Base-by-base conservation (phyloP, 2,329 filamentous ascomycete species). In the Colletotrichum orchidophilum region DNA sequence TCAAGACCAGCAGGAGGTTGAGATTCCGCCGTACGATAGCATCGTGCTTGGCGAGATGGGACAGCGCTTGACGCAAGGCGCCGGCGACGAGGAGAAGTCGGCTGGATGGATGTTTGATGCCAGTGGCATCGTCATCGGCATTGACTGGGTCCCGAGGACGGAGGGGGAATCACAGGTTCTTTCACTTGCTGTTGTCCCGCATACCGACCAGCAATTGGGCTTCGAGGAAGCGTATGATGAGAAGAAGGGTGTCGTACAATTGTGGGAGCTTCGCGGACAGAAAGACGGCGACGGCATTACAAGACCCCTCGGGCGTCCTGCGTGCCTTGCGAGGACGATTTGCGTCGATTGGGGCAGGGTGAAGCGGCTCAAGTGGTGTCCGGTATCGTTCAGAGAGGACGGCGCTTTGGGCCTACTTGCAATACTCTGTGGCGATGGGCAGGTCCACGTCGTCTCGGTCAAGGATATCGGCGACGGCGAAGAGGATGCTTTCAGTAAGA, bases 101-200 rank as follows among this genome's bases (percentile, higher is more conserved):
- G 81, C 73, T 78, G 87, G 87, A 4, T 90, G 87, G 86, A 79
- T 89, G 73, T 75, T 91, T 15, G 86, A 91, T 69, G 81, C 84
- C 0, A 87, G 87, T 12, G 88, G 88, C 60, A 82, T 89, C 15
- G 83, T 88, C 5, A 77, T 87, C 5, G 81, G 83, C 29, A 84
- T 90, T 77, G 84, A 83, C 57, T 91, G 88, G 88, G 86, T 84
- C 1, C 84, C 85, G 2, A 74, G 78, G 2, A 75, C 76, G 3
- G 78, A 78, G 11, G 76, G 80, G 21, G 75, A 78, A 7, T 77
- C 81, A 3, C 87, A 89, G 75, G 76, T 88, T 29, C 82, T 90
- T 9, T 87, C 87, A 2, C 75, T 90, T 33, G 84, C 86, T 1
- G 81, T 87, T 3, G 79, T 86, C 7, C 87, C 88, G 1, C 84